A percentile compares a stretch with the other conserved stretches of the same genome.
Evolutionary conservation across 352 stramenopile genomes (phyloP).

Genomic region (Phytophthora multivora): DNA sequence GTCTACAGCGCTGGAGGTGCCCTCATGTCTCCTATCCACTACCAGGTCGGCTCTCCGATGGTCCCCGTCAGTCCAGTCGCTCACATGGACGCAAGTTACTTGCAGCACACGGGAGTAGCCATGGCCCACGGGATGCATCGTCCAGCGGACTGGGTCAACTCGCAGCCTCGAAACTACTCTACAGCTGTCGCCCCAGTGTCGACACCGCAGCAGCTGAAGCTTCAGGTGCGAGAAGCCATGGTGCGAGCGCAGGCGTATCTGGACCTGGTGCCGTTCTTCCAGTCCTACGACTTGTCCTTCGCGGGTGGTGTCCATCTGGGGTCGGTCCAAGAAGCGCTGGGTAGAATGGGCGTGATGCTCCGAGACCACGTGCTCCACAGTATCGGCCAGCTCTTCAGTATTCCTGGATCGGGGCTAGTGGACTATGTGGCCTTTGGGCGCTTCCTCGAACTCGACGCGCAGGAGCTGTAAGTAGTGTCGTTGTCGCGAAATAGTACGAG

Average conservation of each 20-base stretch:
- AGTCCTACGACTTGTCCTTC: conserved; percentile 49
- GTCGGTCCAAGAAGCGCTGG: conserved; percentile 53
- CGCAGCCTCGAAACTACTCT: conserved; percentile 9
- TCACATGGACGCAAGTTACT: conserved; percentile 5
- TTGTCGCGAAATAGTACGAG: neutral
- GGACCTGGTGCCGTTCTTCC: conserved; percentile 55
- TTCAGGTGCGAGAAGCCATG: conserved; percentile 53
- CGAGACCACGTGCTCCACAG: conserved; percentile 32
- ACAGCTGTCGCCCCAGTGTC: conserved; percentile 13
- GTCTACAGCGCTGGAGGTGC: conserved; percentile 11
- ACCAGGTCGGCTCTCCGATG: conserved; percentile 23
- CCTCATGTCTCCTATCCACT: conserved; percentile 35
- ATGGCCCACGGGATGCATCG: conserved; percentile 8
- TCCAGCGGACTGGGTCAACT: conserved; percentile 9
- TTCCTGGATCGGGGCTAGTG: conserved; percentile 40
- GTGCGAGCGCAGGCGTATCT: conserved; percentile 49
- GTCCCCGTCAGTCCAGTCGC: conserved; percentile 38
- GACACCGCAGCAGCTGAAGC: conserved; percentile 39
- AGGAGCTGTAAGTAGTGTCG: conserved; percentile 61
- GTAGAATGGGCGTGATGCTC: conserved; percentile 50
- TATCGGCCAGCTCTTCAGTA: conserved; percentile 51
- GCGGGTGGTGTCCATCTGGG: conserved; percentile 42
- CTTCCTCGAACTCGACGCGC: conserved; percentile 55
- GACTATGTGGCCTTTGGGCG: conserved; percentile 54
- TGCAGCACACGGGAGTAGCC: neutral